Evolutionary conservation across 2,329 filamentous ascomycete species (phyloP), one percentile per base, ranked within the genome.

Genomic region (Beauveria asiatica): DNA sequence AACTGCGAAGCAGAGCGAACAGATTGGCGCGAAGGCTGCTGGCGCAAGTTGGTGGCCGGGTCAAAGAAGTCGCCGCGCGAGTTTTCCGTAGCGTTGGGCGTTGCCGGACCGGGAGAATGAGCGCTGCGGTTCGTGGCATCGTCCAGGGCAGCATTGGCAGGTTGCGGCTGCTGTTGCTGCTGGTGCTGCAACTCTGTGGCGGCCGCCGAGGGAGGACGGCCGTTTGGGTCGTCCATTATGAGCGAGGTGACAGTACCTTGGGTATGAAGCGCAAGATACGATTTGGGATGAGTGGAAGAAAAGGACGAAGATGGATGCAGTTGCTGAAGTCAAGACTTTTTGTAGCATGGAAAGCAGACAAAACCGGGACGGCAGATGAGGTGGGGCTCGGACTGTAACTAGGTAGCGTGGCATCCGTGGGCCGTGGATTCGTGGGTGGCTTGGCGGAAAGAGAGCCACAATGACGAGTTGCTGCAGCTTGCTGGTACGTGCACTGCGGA

Each of bases 211-310:
- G 25, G 21, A 21, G 49, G 44, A 21, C 50, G 50, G 57, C 57
- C 50, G 37, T 54, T 60, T 42, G 57, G n/a, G 13, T 60, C 23
- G 41, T 60, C 57, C 57, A 60, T 57, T 17, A 13, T 23, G 21
- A 44, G 10, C 3, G 19, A 13, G 42, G 41, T 41, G 55, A 10
- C 11, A 16, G 9, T 30, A 21, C 13, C 23, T 16, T 27, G 39
- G 16, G 25, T 25, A 10, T 23, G 17, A 30, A 58, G 16, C 16
- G 16, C 7, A 17, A 23, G 19, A 39, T 37, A 58, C n/a, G 23
- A 17, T 37, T 33, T 44, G 33, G 37, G 39, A 21, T 52, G 57
- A 48, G 41, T 19, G 21, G 9, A 53, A 39, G 5, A 42, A 54
- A 41, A 11, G 30, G 30, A 39, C 33, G 23, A 16, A 48, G 25